Percentiles rank a stretch among this genome's conserved stretches.
Conservation (phyloP, 2,329 filamentous ascomycete species). For the Cytospora schulzeri region DNA sequence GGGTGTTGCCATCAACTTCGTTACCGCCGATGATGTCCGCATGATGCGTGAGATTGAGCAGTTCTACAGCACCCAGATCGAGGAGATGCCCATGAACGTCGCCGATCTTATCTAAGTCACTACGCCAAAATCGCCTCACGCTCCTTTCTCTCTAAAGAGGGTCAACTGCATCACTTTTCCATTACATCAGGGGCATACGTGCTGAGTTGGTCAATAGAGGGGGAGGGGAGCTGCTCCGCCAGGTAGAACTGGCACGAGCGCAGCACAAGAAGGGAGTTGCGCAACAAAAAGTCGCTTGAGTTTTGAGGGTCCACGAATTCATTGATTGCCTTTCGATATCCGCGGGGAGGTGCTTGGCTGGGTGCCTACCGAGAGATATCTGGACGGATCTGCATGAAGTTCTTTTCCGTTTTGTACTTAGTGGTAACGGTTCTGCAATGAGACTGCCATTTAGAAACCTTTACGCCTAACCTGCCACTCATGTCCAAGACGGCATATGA, state of each 20-base stretch:
- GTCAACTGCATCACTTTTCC: constrained; percentile 25
- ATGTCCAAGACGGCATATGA: constrained; percentile 7
- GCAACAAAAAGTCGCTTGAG: constrained; percentile 27
- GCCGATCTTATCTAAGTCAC: constrained; percentile 53
- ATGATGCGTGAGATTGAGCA: constrained; percentile 93
- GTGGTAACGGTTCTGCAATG: constrained; percentile 24
- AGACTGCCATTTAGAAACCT: constrained; percentile 24
- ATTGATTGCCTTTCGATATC: constrained; percentile 28
- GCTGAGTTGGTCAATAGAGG: constrained; percentile 30
- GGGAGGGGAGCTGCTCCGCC: constrained; percentile 27
- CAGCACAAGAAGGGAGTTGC: constrained; percentile 22
- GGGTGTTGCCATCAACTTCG: constrained; percentile 99
- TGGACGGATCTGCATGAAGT: constrained; percentile 26
- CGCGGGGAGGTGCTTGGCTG: constrained; percentile 20
- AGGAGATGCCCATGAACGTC: constrained; percentile 99
- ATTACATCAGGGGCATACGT: constrained; percentile 25
- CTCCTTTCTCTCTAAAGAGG: constrained; percentile 24
- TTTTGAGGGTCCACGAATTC: constrained; percentile 28
- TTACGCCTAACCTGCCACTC: constrained; percentile 7
- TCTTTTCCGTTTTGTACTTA: constrained; percentile 27
- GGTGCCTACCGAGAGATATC: constrained; percentile 17
- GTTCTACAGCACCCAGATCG: constrained; percentile 80
- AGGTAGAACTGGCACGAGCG: constrained; percentile 22
- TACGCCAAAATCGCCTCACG: constrained; percentile 21
- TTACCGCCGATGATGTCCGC: constrained; percentile 95